Base-by-base conservation (phyloP, 441 rosid species). In the Pelargonium citronellum region DNA sequence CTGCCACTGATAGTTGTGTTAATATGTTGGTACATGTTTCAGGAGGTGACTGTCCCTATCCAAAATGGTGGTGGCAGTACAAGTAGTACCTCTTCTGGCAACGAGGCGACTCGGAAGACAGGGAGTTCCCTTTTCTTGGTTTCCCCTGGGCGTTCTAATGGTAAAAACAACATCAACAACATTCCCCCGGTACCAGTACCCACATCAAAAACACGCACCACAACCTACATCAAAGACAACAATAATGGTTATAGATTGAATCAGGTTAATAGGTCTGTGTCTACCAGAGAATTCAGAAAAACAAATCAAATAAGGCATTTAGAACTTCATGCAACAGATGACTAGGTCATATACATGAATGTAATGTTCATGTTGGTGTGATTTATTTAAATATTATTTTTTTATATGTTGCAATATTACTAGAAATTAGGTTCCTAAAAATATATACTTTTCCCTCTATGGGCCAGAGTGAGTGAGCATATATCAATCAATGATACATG, bases 241-340 rank as follows among this genome's bases (percentile, higher is more conserved):
- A 71, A 71, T 61, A 74, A 75, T 24, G 5, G 69, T 75, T 76
- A 74, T 79, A 85, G 77, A 58, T 69, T 79, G 49, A 79, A 71
- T 74, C 81, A 75, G 67, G 73, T 84, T 27, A 24, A 71, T 27
- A 80, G 86, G 80, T 85, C 91, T 73, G 77, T 78, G 55, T 83
- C 84, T 1, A 72, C 85, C 0, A 80, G 87, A 77, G 89, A 87
- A 63, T 81, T 70, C 72, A 69, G 83, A 34, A 83, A 76, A 60
- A n/a, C 30, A 69, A 71, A 73, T 60, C 80, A 68, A 64, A 79
- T 75, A 71, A 76, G 77, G 64, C 81, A 76, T 44, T 30, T 79
- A n/a, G 77, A 78, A 64, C 71, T 64, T 60, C 80, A 71, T 58
- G 80, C 71, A 11, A 20, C 47, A 34, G 83, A 84, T 63, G 68